Conservation (phyloP, 202 grass and related monocot species). For the Carex arenaria region DNA sequence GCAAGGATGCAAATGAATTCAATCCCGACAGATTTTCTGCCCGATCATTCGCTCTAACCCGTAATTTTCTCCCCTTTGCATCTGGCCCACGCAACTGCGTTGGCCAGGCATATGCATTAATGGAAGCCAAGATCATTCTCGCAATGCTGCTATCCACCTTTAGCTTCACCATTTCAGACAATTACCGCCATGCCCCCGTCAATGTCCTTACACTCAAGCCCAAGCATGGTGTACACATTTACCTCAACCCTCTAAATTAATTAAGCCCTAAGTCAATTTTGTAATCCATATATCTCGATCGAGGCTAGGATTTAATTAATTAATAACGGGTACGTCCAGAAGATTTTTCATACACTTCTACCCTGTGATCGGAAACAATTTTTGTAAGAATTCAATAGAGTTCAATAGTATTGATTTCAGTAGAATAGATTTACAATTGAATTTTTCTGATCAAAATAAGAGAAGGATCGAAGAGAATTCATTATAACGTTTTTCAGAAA, state of each 20-base stretch:
- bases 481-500: too few species aligned
- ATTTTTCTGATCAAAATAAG: too few species aligned
- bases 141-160: constrained; percentile 71
- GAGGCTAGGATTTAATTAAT: neutral
- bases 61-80: constrained; percentile 77
- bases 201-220: constrained; percentile 87
- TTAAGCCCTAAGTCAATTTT: constrained; percentile 18
- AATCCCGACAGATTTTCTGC: constrained; percentile 61
- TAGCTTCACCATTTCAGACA: constrained; percentile 68
- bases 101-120: constrained; percentile 69
- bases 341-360: neutral
- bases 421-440: too few species aligned
- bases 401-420: too few species aligned
- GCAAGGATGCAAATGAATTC: constrained; percentile 69
- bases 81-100: constrained; percentile 86
- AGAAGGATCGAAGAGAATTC: too few species aligned
- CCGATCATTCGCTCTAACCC: constrained; percentile 33
- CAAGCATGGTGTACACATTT: constrained; percentile 71
- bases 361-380: too few species aligned
- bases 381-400: too few species aligned
- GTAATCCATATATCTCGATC: too few species aligned
- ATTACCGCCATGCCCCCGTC: constrained; percentile 75
- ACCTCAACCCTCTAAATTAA: constrained; percentile 43
- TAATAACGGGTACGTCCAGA: neutral
- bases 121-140: constrained; percentile 83